Conservation (phyloP, 2,329 filamentous ascomycete species). For the Aurifilum marmelostoma region DNA sequence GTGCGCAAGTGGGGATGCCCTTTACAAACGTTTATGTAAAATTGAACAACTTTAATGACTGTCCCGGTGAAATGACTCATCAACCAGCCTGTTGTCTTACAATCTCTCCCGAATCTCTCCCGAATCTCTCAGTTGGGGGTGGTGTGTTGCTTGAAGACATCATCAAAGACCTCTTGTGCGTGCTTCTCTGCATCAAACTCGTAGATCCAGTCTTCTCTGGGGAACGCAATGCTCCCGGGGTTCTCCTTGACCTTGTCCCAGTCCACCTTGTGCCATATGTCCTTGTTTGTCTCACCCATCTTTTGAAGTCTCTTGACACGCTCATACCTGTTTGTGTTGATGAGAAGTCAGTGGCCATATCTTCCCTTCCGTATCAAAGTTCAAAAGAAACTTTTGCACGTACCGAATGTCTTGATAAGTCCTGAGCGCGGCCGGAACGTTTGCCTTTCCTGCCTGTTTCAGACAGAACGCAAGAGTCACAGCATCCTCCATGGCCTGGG, state of each 20-base stretch:
- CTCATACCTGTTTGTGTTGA: not conserved
- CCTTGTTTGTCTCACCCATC: not conserved
- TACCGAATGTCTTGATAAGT: not conserved
- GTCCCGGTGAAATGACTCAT: too few relatives aligned
- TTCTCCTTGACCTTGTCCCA: not conserved
- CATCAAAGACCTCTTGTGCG: not conserved
- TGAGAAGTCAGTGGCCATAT: too few relatives aligned
- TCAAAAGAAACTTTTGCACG: too few relatives aligned
- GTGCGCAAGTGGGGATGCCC: too few relatives aligned
- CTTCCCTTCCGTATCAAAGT: too few relatives aligned
- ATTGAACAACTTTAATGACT: too few relatives aligned
- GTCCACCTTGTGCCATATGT: not conserved
- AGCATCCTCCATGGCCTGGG: not conserved
- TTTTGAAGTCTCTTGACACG: not conserved
- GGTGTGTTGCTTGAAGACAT: not conserved
- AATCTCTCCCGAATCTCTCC: too few relatives aligned
- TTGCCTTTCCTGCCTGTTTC: not conserved
- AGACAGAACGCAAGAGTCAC: not conserved
- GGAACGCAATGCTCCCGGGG: not conserved
- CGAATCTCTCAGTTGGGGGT: not conserved
- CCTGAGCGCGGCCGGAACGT: not conserved
- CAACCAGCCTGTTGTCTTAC: not conserved
- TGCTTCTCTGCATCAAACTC: not conserved
- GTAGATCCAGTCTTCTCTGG: not conserved
- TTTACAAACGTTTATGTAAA: too few relatives aligned